Base-by-base conservation (phyloP, 805 yeast species). In the Sugiyamaella boreocaroliniensis region DNA sequence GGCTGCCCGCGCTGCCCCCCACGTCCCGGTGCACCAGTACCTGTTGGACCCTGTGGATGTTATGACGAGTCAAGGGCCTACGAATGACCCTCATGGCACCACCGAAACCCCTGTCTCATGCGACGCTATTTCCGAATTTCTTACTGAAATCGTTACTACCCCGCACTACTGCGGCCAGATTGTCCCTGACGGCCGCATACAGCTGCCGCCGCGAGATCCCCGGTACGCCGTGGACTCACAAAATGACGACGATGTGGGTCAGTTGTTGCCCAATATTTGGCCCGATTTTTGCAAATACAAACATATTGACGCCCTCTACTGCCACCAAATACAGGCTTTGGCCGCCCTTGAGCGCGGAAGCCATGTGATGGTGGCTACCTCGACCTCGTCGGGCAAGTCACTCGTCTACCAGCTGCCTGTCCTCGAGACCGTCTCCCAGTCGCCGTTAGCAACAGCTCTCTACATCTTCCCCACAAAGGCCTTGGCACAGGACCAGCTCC, bases 381-480 rank as follows among this genome's bases (percentile, higher is more conserved):
- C 97, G 0, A 93, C 99, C 0, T 89, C 97, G 0, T 89, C 97
- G 0, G 99, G 99, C 47, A 93, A 93, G 62, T 90, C 98, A 0
- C 72, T 93, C 55, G 86, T 93, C 29, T 93, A 90, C 63, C 99
- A 93, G 67, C 68, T 89, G 1, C 96, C 98, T 0, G 86, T 92
- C 2, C 65, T 90, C 48, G 71, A 70, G n/a, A 59, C 62, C 1
- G 46, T 62, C 4, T 22, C 47, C 8, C 22, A 48, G 15, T 49
- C 53, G 32, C 26, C 11, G 12, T 14, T 29, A 2, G 41, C 78
- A 4, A 86, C 95, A 0, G 86, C 96, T 9, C 74, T 95, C 73
- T 89, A 86, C 61, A 82, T 93, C 11, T 93, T 93, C 61, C 99
- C 99, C 1, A 93, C 99, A 0, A 93, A 93, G 64, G 99, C 99